Evolutionary conservation across 2,329 filamentous ascomycete genomes (phyloP).

Genomic region (Aureobasidium pullulans): DNA sequence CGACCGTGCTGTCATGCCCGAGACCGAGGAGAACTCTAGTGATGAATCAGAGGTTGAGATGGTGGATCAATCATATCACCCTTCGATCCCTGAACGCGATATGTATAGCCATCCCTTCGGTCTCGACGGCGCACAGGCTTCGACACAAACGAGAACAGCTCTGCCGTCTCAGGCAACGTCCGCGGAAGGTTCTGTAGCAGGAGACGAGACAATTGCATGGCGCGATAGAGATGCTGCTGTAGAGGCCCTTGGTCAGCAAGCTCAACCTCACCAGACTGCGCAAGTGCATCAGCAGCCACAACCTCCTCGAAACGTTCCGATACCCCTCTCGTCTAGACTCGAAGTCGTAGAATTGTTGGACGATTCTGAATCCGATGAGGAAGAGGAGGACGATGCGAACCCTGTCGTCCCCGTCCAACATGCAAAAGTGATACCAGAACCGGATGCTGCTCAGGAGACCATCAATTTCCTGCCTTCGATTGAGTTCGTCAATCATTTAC

Average conservation of each 20-base stretch:
- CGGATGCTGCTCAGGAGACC: neutral
- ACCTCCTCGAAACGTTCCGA: conserved; percentile 19
- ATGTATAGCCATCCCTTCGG: conserved; percentile 10
- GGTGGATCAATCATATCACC: neutral
- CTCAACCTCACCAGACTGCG: neutral
- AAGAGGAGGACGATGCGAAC: conserved; percentile 17
- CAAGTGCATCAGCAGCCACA: conserved; percentile 16
- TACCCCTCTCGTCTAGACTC: neutral
- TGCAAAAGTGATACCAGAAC: neutral
- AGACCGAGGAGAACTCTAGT: neutral
- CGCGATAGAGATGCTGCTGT: conserved; percentile 12
- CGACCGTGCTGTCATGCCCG: neutral
- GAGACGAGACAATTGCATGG: conserved; percentile 8
- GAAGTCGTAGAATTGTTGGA: neutral
- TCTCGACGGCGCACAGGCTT: neutral
- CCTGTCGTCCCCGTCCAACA: neutral
- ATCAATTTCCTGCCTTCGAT: neutral
- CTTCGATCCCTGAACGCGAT: neutral
- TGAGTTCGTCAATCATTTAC: neutral
- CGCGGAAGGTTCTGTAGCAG: neutral
- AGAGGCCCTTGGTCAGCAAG: neutral
- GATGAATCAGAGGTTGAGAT: neutral
- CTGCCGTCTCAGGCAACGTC: neutral
- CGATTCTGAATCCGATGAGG: conserved; percentile 19
- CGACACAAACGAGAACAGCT: neutral